phyloP scores from a whole-genome alignment of 2,329 filamentous ascomycete genomes.

The Hirsutella minnesotensis region DNA sequence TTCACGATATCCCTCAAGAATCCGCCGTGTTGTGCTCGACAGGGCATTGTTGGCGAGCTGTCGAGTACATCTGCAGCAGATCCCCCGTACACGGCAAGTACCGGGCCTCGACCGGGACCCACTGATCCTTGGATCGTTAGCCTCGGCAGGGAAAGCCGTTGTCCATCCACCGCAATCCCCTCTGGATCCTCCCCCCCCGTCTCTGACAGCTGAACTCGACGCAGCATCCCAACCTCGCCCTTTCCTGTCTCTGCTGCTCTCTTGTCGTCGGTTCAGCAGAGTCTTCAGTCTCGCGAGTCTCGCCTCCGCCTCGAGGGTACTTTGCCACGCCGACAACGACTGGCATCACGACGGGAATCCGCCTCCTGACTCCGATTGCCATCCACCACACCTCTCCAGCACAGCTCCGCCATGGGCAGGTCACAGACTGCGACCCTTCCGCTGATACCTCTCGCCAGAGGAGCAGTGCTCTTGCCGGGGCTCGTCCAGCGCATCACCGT shows the following conservation, averaged over 20 bases:
- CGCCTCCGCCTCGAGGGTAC: too few species aligned
- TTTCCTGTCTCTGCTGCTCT: too few species aligned
- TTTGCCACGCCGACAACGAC: too few species aligned
- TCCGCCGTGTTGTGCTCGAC: too few species aligned
- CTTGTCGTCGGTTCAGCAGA: too few species aligned
- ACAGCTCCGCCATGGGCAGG: constrained; percentile 21
- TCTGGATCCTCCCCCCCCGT: background rate
- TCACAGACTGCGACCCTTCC: constrained; percentile 45
- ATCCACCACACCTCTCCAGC: background rate
- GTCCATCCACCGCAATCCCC: background rate
- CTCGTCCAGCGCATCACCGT: constrained; percentile 77
- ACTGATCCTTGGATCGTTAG: background rate
- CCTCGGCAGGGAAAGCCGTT: background rate
- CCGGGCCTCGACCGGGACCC: background rate
- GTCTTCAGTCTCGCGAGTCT: too few species aligned
- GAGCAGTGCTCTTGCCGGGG: constrained; percentile 74
- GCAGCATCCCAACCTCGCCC: too few species aligned
- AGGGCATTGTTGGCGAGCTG: too few species aligned
- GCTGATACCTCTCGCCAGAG: constrained; percentile 70
- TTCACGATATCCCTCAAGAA: too few species aligned
- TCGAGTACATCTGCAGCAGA: too few species aligned
- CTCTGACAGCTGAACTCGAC: too few species aligned
- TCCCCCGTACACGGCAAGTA: background rate
- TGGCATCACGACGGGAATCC: too few species aligned
- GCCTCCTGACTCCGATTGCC: background rate